Evolutionary conservation across 2,329 filamentous ascomycete species (phyloP).

Genomic region (Dactylonectria macrodidyma): DNA sequence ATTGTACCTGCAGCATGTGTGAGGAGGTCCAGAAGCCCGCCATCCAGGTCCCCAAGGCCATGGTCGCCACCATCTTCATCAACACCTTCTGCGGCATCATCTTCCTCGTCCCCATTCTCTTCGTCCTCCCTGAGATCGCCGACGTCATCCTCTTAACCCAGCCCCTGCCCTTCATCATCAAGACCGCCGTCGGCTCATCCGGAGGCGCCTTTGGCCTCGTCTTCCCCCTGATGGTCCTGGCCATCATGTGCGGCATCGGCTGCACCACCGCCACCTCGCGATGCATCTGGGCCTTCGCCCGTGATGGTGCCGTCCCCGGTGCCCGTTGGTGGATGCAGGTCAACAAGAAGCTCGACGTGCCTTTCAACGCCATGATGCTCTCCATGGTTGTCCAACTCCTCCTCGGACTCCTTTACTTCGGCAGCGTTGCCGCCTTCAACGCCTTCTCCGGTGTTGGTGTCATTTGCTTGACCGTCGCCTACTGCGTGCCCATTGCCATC

Average conservation of each 20-base stretch:
- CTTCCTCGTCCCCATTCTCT: slow-evolving; percentile 78
- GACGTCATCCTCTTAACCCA: slow-evolving; percentile 70
- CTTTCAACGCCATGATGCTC: slow-evolving; percentile 81
- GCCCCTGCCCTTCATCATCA: slow-evolving; percentile 76
- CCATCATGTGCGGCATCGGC: slow-evolving; percentile 76
- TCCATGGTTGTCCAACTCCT: slow-evolving; percentile 75
- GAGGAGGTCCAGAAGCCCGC: slow-evolving; percentile 79
- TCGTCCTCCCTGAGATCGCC: slow-evolving; percentile 76
- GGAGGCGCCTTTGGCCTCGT: slow-evolving; percentile 75
- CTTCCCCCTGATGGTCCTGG: slow-evolving; percentile 76
- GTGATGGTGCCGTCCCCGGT: slow-evolving; percentile 79
- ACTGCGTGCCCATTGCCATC: slow-evolving; percentile 76
- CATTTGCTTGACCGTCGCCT: slow-evolving; percentile 78
- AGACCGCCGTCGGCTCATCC: slow-evolving; percentile 71
- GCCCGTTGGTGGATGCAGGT: slow-evolving; percentile 73
- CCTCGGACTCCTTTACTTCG: slow-evolving; percentile 79
- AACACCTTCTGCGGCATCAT: slow-evolving; percentile 77
- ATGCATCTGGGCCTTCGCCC: slow-evolving; percentile 78
- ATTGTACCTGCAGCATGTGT: slow-evolving; percentile 71
- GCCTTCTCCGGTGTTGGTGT: slow-evolving; percentile 80
- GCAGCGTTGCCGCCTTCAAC: slow-evolving; percentile 78
- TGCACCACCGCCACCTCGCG: slow-evolving; percentile 79
- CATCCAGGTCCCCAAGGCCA: slow-evolving; percentile 79
- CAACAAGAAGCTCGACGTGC: slow-evolving; percentile 74
- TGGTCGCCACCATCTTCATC: slow-evolving; percentile 77